Evolutionary conservation across 371 early-diverging fungal species (phyloP).

Genomic region (Parasitella parasitica): DNA sequence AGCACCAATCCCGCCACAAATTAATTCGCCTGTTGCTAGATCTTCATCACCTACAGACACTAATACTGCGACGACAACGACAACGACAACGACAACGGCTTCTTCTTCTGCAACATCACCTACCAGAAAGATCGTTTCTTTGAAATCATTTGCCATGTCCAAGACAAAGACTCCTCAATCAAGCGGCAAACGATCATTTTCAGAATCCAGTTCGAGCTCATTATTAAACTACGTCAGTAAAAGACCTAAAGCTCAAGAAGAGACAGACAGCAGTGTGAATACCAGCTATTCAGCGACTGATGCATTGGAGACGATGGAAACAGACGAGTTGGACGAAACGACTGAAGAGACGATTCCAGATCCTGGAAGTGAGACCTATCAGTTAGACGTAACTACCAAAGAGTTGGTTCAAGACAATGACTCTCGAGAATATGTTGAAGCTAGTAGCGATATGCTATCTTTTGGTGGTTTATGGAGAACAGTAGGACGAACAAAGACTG

Average conservation of each 20-base stretch:
- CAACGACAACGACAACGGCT: neutral
- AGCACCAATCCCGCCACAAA: neutral
- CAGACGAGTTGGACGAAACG: conserved; percentile 11
- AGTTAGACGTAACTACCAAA: neutral
- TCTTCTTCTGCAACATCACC: neutral
- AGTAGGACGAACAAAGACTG: neutral
- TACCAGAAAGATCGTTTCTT: neutral
- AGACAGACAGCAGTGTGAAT: neutral
- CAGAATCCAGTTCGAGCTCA: neutral
- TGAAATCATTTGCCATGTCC: neutral
- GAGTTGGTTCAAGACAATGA: neutral
- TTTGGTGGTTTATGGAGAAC: conserved; percentile 8
- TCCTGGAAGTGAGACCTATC: neutral
- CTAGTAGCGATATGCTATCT: neutral
- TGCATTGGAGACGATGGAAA: neutral
- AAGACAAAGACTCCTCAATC: neutral
- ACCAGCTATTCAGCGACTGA: too few species aligned
- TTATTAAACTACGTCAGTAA: conserved; percentile 5
- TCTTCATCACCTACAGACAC: neutral
- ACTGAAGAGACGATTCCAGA: too few species aligned
- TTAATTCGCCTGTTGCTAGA: neutral
- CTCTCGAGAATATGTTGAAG: neutral
- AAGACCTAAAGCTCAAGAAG: neutral
- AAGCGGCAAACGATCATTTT: neutral
- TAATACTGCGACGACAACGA: neutral